Conservation (phyloP, 441 rosid species). For the Macaranga tanarius region DNA sequence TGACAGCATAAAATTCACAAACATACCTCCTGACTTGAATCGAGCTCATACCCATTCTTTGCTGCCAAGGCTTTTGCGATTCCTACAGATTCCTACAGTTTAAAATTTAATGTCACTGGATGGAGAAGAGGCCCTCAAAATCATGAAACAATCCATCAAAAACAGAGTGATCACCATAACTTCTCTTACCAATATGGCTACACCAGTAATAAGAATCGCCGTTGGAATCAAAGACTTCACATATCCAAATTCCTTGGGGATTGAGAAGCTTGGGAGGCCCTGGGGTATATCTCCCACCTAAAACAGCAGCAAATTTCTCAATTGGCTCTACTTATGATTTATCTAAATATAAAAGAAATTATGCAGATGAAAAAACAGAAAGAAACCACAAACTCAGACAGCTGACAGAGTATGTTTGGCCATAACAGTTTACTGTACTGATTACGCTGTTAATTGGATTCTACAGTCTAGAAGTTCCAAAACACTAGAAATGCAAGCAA, state of each 20-base stretch:
- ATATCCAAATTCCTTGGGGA: constrained; percentile 64
- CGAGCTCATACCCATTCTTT: constrained; percentile 88
- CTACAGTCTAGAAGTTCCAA: background rate
- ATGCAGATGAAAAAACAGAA: background rate
- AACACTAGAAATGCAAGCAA: constrained; percentile 9
- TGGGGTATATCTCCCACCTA: constrained; percentile 96
- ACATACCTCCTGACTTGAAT: constrained; percentile 89
- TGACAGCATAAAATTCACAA: constrained; percentile 10
- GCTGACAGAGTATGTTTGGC: constrained; percentile 1
- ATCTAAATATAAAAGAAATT: background rate
- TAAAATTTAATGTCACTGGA: constrained; percentile 20
- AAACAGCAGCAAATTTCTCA: constrained; percentile 29
- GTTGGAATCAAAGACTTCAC: constrained; percentile 76
- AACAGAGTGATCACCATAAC: constrained; percentile 23
- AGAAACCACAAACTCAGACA: background rate
- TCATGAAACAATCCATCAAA: constrained; percentile 13
- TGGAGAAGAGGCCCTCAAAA: constrained; percentile 17
- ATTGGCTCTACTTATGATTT: constrained; percentile 17
- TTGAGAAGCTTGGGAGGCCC: constrained; percentile 85
- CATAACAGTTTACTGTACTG: background rate
- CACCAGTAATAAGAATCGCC: constrained; percentile 89
- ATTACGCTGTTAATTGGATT: background rate
- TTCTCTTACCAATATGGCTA: constrained; percentile 87
- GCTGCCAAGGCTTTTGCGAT: constrained; percentile 97
- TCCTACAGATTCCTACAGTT: constrained; percentile 87